phyloP scores from a whole-genome alignment of 495 filamentous ascomycete species.

The Tetracladium setigerum region DNA sequence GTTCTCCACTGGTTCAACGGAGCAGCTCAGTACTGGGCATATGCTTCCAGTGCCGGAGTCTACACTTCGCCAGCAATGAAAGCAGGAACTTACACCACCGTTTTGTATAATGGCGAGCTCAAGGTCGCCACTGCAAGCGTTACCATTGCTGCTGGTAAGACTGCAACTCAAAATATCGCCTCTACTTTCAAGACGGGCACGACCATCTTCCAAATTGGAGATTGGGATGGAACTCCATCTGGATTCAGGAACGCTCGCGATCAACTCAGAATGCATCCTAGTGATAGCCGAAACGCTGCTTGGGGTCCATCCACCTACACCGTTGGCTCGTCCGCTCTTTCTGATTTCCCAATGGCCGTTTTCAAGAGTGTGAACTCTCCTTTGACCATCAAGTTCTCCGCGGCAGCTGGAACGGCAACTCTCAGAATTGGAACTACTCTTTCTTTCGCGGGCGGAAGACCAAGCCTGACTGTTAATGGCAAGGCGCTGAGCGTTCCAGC shows the following conservation, averaged over 20 bases:
- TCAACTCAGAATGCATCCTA: slow-evolving; percentile 59
- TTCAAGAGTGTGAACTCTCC: slow-evolving; percentile 56
- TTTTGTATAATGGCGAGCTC: slow-evolving; percentile 58
- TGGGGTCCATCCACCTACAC: slow-evolving; percentile 55
- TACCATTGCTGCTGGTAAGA: slow-evolving; percentile 45
- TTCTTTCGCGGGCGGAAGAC: slow-evolving; percentile 48
- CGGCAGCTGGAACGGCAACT: slow-evolving; percentile 43
- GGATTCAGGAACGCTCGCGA: slow-evolving; percentile 60
- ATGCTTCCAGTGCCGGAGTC: slow-evolving; percentile 37
- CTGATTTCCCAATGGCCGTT: slow-evolving; percentile 57
- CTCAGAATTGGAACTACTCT: slow-evolving; percentile 58
- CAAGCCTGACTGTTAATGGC: slow-evolving; percentile 41
- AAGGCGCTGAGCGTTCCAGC: slow-evolving; percentile 38
- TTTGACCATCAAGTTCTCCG: slow-evolving; percentile 51
- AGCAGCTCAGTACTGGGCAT: slow-evolving; percentile 57
- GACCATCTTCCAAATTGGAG: slow-evolving; percentile 56
- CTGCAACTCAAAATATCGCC: slow-evolving; percentile 44
- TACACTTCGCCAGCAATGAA: slow-evolving; percentile 63
- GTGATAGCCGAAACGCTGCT: slow-evolving; percentile 50
- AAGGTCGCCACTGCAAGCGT: slow-evolving; percentile 45
- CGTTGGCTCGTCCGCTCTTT: slow-evolving; percentile 40
- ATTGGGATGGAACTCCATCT: slow-evolving; percentile 55
- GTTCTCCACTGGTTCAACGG: slow-evolving; percentile 62
- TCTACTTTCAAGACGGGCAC: slow-evolving; percentile 37
- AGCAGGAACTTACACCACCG: slow-evolving; percentile 59